These are phyloP conservation scores for Acrocalymma vagum DNA, from an alignment of 2,329 filamentous ascomycete genomes.

Conservation along the genomic window DNA sequence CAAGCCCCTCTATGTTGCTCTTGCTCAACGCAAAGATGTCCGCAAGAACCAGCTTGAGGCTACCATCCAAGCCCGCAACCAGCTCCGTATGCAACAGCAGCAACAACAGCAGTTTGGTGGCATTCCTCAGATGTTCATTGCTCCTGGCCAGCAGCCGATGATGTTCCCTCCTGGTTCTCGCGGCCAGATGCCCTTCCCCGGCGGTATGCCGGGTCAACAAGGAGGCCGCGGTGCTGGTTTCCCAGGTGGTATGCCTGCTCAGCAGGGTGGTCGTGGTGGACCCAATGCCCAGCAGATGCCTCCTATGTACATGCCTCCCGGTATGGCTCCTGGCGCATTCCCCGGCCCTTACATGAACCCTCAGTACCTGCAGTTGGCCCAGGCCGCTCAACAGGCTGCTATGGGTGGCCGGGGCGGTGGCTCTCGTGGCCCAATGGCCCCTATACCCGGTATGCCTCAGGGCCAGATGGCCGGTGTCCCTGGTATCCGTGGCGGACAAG, in stretches of 20 bases:
- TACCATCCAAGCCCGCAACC: conserved; percentile 98
- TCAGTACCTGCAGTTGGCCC: conserved; percentile 81
- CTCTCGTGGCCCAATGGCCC: conserved; percentile 68
- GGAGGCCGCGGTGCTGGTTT: conserved; percentile 87
- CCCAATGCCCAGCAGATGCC: conserved; percentile 80
- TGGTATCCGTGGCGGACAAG: conserved; percentile 52
- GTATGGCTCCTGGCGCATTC: conserved; percentile 70
- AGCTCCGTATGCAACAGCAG: conserved; percentile 97
- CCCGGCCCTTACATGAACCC: conserved; percentile 80
- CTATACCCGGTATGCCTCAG: conserved; percentile 74
- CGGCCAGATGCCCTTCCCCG: conserved; percentile 69
- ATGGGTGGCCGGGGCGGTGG: conserved; percentile 62
- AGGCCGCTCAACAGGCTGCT: conserved; percentile 71
- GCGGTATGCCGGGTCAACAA: conserved; percentile 72
- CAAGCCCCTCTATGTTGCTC: conserved; percentile 97
- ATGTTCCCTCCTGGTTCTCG: conserved; percentile 66
- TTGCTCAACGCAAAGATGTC: conserved; percentile 99
- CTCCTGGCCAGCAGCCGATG: conserved; percentile 77
- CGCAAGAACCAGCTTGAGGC: conserved; percentile 99
- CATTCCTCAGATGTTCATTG: conserved; percentile 85
- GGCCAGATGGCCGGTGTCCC: conserved; percentile 67
- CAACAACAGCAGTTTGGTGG: conserved; percentile 67
- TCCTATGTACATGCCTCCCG: conserved; percentile 80
- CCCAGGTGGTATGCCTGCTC: conserved; percentile 79
- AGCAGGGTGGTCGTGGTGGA: conserved; percentile 87